Conservation (phyloP, 108 stramenopile species). For the Bacterosira constricta region DNA sequence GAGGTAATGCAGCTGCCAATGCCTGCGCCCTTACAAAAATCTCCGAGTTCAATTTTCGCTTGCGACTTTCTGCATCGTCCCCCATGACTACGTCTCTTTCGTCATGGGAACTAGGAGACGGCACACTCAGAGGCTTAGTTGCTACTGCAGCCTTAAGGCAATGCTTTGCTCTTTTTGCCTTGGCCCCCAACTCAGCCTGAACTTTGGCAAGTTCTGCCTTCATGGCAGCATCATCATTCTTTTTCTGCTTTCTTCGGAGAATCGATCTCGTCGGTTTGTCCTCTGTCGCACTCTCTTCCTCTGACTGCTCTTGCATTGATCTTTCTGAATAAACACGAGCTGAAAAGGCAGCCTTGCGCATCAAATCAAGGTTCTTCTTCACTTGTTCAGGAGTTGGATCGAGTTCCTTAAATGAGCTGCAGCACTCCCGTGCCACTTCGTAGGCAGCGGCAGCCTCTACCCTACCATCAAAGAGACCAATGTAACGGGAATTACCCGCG, state of each 20-base stretch:
- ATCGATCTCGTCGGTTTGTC: neutral
- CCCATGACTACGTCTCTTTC: neutral
- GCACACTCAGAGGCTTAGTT: no score
- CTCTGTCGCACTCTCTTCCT: neutral
- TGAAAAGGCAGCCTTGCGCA: conserved; percentile 13
- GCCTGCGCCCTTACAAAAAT: conserved; percentile 12
- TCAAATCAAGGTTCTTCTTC: neutral
- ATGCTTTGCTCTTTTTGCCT: no score
- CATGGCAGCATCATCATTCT: no score
- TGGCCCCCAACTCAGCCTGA: neutral
- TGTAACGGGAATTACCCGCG: conserved; percentile 82
- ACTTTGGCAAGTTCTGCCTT: no score
- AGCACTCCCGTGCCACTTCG: conserved; percentile 72
- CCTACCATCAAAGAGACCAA: conserved; percentile 82
- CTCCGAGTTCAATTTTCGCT: neutral
- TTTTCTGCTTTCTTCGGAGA: no score
- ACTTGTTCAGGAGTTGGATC: conserved; percentile 5
- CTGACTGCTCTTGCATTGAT: neutral
- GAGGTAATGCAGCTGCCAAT: conserved; percentile 12
- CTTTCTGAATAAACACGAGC: no score
- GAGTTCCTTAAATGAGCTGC: neutral
- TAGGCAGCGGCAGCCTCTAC: conserved; percentile 81
- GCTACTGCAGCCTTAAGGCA: no score
- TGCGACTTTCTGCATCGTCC: neutral
- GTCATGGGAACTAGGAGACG: no score